These are phyloP conservation scores for Cordyceps cateniannulata DNA, from an alignment of 2,329 filamentous ascomycete species.

Conservation along the genomic window DNA sequence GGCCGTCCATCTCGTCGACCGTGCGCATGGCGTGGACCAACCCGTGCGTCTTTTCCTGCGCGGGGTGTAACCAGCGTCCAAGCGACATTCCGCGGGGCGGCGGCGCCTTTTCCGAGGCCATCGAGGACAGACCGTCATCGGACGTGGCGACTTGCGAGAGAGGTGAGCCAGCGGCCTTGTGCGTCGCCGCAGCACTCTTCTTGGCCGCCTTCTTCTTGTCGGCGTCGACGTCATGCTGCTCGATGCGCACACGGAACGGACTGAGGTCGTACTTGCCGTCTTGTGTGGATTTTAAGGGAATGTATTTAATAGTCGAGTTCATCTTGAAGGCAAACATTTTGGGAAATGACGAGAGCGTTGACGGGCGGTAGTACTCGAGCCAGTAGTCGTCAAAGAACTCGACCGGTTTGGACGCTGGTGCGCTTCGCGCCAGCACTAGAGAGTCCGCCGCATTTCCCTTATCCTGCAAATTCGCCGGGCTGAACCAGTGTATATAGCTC, in stretches of 20 bases:
- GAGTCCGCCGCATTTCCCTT: background rate
- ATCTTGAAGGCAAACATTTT: constrained; percentile 93
- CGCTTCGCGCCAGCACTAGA: constrained; percentile 28
- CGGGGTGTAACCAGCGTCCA: constrained; percentile 55
- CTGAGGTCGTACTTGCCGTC: constrained; percentile 76
- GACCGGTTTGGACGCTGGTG: constrained; percentile 38
- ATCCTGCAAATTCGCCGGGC: constrained; percentile 47
- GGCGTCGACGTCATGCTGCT: constrained; percentile 47
- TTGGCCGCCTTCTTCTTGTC: constrained; percentile 60
- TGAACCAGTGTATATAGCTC: constrained; percentile 89
- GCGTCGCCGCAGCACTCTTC: constrained; percentile 50
- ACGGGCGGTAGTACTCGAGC: constrained; percentile 91
- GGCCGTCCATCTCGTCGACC: constrained; percentile 16
- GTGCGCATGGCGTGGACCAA: constrained; percentile 14
- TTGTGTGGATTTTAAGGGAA: constrained; percentile 66
- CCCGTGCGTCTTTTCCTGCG: constrained; percentile 27
- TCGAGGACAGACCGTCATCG: constrained; percentile 36
- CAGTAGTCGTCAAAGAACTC: constrained; percentile 86
- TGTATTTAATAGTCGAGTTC: constrained; percentile 81
- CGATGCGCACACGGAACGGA: constrained; percentile 75
- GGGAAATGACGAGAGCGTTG: constrained; percentile 77
- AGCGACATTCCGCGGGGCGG: constrained; percentile 44
- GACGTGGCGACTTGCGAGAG: constrained; percentile 18
- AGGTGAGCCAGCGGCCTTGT: constrained; percentile 32
- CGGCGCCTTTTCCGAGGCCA: constrained; percentile 31